These are phyloP conservation scores for Rhynchospora tenuis DNA, from an alignment of 176 grass and related monocot species.

Conservation along the genomic window DNA sequence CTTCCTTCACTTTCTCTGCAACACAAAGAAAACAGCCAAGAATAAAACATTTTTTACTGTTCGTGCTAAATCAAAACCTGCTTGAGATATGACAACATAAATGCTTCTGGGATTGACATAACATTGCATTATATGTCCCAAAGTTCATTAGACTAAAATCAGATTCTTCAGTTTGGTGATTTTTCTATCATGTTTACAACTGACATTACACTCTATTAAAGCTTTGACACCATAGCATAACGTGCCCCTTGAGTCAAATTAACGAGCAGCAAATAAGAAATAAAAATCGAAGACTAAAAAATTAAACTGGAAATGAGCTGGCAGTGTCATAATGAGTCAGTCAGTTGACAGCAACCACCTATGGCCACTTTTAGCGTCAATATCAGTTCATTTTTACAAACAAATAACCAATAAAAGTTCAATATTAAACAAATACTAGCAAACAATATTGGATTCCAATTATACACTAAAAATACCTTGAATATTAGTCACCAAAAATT, in stretches of 20 bases:
- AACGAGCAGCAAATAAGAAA: background rate
- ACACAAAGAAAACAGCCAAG: background rate
- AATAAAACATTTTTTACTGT: background rate
- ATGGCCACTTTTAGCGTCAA: background rate
- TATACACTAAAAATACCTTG: slow-evolving; percentile 37
- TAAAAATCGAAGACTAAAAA: background rate
- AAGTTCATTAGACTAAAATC: background rate
- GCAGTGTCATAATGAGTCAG: background rate
- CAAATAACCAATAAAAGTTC: background rate
- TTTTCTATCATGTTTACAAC: background rate
- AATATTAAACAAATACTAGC: background rate
- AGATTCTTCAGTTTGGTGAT: slow-evolving; percentile 3
- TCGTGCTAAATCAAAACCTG: background rate
- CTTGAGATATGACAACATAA: background rate
- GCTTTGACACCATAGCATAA: background rate
- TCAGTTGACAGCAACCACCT: background rate
- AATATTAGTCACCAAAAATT: slow-evolving; percentile 38
- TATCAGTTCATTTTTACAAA: background rate
- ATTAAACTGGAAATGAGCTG: background rate
- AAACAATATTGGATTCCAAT: background rate
- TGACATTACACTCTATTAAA: background rate
- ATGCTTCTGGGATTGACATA: background rate
- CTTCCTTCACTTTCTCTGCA: slow-evolving; percentile 14
- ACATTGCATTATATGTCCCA: background rate
- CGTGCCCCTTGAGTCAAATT: background rate